Evolutionary conservation across 2,329 filamentous ascomycete genomes (phyloP), one percentile per base, ranked within the genome.

Genomic region (Metarhizium guizhouense): DNA sequence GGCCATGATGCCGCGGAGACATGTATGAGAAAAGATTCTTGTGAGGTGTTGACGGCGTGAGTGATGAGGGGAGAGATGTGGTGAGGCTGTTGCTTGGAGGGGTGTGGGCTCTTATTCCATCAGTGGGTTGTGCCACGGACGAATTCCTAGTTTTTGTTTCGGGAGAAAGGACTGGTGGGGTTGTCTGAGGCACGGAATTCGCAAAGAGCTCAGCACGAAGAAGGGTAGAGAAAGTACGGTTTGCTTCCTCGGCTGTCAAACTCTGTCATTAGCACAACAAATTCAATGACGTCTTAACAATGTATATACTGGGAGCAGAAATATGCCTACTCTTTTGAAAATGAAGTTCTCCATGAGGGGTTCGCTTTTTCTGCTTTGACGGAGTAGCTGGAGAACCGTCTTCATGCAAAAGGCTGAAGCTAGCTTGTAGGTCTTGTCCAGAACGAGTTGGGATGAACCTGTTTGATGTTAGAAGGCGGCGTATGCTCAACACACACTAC

Each of bases 11-110:
- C 29, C 79, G 77, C 2, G 89, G 87, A 3, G 89, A 92, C 72
- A 90, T 85, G 69, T 95, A 96, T 30, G 88, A 90, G 68, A 99
- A 97, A 43, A 99, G 82, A 62, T 99, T 99, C 74, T 96, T 97
- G 72, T 96, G 91, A 10, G 94, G 94, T 4, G 94, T 99, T 1
- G 93, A 95, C 0, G 94, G 94, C 0, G 93, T 96, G 57, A 94
- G 78, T 56, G 84, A 86, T 2, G 87, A 82, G 11, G 88, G 85
- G n/a, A 91, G 72, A 29, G 82, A 77, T 13, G 83, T 76, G 14
- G 79, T 74, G 14, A 83, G 76, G 18, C 73, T 71, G 62, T 85
- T 84, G 57, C 80, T 84, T 30, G 92, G 92, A 49, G 92, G 92
- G 6, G 93, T 96, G 62, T 87, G 85, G 52, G 89, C 87, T 65